Percentiles rank a stretch among this genome's conserved stretches.
Conservation (phyloP, 179 eudicot species). For the Patellifolia procumbens region DNA sequence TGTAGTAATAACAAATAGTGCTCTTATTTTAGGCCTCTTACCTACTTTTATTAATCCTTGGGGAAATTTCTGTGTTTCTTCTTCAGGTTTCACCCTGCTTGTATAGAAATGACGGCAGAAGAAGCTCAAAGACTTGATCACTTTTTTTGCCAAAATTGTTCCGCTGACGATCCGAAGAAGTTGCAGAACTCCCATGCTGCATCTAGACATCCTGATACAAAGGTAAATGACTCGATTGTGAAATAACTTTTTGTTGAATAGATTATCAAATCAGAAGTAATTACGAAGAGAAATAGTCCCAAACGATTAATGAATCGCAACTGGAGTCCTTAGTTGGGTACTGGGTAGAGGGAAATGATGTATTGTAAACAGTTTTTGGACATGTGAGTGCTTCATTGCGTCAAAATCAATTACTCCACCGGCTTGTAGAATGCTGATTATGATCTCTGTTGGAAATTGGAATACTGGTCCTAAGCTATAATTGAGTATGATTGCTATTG, state of each 20-base stretch:
- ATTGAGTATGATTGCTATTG: not conserved
- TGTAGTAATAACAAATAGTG: not conserved
- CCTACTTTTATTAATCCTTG: conserved; percentile 1
- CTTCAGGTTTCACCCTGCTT: conserved; percentile 84
- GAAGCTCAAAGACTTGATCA: conserved; percentile 74
- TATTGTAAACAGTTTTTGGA: not conserved
- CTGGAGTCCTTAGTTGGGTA: not conserved
- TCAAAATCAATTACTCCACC: not conserved
- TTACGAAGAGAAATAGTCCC: not conserved
- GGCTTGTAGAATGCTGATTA: not conserved
- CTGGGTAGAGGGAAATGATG: not conserved
- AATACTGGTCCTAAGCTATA: not conserved
- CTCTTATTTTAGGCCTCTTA: not conserved
- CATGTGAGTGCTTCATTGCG: not conserved
- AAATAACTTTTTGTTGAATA: not conserved
- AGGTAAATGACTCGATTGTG: conserved; percentile 43
- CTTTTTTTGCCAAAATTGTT: conserved; percentile 75
- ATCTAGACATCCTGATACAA: conserved; percentile 54
- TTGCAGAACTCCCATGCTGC: conserved; percentile 58
- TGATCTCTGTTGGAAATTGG: not conserved
- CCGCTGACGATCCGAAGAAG: conserved; percentile 63
- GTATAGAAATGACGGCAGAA: conserved; percentile 78
- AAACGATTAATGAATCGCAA: not conserved
- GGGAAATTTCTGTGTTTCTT: conserved; percentile 7
- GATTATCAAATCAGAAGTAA: not conserved